These are phyloP conservation scores for Vitis rotundifolia DNA, from an alignment of 164 flowering plant species.

Conservation along the genomic window DNA sequence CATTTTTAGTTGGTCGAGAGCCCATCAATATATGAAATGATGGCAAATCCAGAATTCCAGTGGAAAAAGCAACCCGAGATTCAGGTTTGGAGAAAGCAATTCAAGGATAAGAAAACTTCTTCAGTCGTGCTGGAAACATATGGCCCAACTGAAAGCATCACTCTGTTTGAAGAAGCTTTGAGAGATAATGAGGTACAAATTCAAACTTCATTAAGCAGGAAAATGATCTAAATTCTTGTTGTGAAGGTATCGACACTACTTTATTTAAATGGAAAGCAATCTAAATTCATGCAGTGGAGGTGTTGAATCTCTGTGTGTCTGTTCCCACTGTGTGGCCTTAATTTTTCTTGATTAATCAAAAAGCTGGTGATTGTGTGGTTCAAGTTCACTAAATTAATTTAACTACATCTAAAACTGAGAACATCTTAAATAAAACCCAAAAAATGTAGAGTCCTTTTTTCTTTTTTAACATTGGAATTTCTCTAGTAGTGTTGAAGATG, in stretches of 20 bases:
- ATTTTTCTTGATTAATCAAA: too few relatives aligned
- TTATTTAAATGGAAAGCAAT: not conserved
- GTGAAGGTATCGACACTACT: not conserved
- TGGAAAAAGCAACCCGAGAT: conserved; percentile 76
- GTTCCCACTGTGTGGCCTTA: too few relatives aligned
- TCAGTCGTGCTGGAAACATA: conserved; percentile 53
- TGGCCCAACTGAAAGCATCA: conserved; percentile 46
- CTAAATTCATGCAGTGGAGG: too few relatives aligned
- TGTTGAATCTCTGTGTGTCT: too few relatives aligned
- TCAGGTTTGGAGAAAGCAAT: conserved; percentile 71
- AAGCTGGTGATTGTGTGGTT: too few relatives aligned
- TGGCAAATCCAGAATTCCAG: conserved; percentile 72
- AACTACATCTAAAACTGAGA: too few relatives aligned
- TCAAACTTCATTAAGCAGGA: not conserved
- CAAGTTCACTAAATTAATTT: too few relatives aligned
- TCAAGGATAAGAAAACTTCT: conserved; percentile 34
- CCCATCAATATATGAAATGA: conserved; percentile 94
- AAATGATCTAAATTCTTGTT: too few relatives aligned
- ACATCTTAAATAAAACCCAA: too few relatives aligned
- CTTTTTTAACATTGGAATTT: too few relatives aligned
- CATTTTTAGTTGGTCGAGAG: conserved; percentile 75
- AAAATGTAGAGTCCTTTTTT: too few relatives aligned
- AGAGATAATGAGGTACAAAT: conserved; percentile 69
- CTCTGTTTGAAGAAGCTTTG: conserved; percentile 56
- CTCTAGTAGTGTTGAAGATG: too few relatives aligned